Evolutionary conservation across 768 basidiomycete genomes (phyloP).

Genomic region (Royoungia palumana): DNA sequence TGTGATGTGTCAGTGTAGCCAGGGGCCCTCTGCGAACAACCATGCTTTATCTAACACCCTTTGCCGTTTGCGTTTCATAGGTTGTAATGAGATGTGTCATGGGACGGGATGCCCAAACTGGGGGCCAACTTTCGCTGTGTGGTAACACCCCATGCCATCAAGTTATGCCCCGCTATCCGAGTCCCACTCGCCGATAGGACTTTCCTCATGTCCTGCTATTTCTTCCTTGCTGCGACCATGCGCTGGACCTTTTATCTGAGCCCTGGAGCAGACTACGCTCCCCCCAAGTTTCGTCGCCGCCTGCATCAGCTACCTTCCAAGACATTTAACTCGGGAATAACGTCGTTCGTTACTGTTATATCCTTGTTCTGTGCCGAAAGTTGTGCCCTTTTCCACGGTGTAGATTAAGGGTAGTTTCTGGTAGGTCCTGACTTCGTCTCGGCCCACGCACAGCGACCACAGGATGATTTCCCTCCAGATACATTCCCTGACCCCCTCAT

Average conservation of each 20-base stretch:
- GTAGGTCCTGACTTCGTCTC: constrained; percentile 18
- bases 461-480: constrained; percentile 23
- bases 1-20: constrained; percentile 20
- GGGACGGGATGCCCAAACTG: constrained; percentile 29
- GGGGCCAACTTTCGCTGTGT: constrained; percentile 24
- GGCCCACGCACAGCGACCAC: constrained; percentile 8
- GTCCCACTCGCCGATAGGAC: constrained; percentile 14
- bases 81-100: constrained; percentile 30
- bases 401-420: constrained; percentile 19
- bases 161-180: constrained; percentile 15
- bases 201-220: constrained; percentile 29
- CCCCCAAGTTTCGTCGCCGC: constrained; percentile 10
- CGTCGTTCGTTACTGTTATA: constrained; percentile 1
- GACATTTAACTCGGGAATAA: constrained; percentile 1
- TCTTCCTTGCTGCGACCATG: constrained; percentile 24
- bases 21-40: constrained; percentile 19
- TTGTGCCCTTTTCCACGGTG: constrained; percentile 31
- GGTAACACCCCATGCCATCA: constrained; percentile 18
- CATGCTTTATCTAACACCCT: constrained; percentile 21
- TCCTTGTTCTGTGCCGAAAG: constrained; percentile 10
- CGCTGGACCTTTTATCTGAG: constrained; percentile 29
- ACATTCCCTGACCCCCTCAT: constrained; percentile 11
- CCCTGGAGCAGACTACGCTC: constrained; percentile 1
- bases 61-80: constrained; percentile 30
- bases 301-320: neutral